These are phyloP conservation scores for Nothophytophthora sp. DNA, from an alignment of 352 stramenopile species.

Conservation along the genomic window DNA sequence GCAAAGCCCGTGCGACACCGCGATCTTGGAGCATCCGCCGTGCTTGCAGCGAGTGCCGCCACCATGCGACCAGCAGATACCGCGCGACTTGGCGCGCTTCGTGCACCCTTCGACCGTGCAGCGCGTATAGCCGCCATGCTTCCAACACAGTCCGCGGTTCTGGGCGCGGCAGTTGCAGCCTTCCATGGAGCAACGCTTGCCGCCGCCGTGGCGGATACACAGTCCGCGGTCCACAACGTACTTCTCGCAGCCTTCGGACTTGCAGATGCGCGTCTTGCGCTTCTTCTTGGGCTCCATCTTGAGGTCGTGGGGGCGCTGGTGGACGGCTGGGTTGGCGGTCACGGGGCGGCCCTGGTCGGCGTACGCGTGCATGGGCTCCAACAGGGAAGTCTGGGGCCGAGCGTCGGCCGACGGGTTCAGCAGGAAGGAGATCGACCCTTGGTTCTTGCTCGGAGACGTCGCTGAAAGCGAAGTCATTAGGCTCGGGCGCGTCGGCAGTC, in stretches of 20 bases:
- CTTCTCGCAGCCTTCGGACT: too few species aligned
- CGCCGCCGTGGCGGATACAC: conserved; percentile 71
- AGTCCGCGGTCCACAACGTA: too few species aligned
- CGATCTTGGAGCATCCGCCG: conserved; percentile 54
- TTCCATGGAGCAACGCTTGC: conserved; percentile 57
- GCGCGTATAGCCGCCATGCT: conserved; percentile 51
- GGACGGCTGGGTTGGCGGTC: too few species aligned
- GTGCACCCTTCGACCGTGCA: conserved; percentile 53
- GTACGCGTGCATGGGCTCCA: too few species aligned
- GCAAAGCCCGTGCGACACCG: conserved; percentile 48
- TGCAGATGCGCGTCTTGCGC: too few species aligned
- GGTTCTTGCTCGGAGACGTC: conserved; percentile 15
- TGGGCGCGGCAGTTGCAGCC: too few species aligned
- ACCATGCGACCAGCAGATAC: conserved; percentile 86
- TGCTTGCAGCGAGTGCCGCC: conserved; percentile 67
- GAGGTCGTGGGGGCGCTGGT: too few species aligned
- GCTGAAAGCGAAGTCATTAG: conserved; percentile 28
- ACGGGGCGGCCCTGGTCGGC: too few species aligned
- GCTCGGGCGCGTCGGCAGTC: conserved; percentile 27
- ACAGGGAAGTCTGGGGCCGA: too few species aligned
- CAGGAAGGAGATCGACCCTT: conserved; percentile 33
- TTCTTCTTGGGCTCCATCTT: too few species aligned
- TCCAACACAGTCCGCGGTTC: too few species aligned
- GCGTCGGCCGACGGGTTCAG: conserved; percentile 28
- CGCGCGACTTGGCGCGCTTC: conserved; percentile 76